Evolutionary conservation across 495 filamentous ascomycete species (phyloP).

Genomic region (Coniosporium apollinis): DNA sequence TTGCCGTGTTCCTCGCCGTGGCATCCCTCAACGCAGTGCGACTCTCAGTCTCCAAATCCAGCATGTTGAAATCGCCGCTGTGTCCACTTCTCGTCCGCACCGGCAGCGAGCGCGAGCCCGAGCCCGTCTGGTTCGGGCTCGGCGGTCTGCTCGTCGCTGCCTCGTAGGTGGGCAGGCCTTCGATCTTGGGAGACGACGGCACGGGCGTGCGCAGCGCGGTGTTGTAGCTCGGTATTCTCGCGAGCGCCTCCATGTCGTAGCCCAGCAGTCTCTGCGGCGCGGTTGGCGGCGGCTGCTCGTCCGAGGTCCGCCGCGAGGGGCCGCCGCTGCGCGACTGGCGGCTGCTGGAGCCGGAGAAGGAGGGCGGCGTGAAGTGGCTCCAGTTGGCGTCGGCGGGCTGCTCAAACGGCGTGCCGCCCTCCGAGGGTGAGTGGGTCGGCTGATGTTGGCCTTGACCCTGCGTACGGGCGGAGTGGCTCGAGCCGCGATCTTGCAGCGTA

Average conservation of each 20-base stretch:
- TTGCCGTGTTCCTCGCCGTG: too few relatives aligned
- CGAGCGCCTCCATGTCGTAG: slow-evolving; percentile 19
- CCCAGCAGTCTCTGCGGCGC: too few relatives aligned
- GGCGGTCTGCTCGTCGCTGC: slow-evolving; percentile 22
- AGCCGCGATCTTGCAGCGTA: slow-evolving; percentile 14
- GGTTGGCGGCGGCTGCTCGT: slow-evolving; percentile 4
- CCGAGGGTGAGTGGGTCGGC: slow-evolving; percentile 3
- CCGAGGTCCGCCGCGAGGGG: slow-evolving; percentile 10
- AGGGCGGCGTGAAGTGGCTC: background rate
- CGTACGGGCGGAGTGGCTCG: background rate
- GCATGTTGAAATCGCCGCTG: too few relatives aligned
- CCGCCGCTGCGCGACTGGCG: slow-evolving; percentile 6
- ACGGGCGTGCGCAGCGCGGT: slow-evolving; percentile 21
- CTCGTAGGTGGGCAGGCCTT: slow-evolving; percentile 22
- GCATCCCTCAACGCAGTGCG: too few relatives aligned
- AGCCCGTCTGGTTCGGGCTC: too few relatives aligned
- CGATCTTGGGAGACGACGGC: slow-evolving; percentile 11
- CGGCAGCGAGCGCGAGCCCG: too few relatives aligned
- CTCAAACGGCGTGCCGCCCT: background rate
- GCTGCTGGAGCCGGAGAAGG: slow-evolving; percentile 8
- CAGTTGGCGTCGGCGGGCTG: background rate
- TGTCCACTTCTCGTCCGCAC: too few relatives aligned
- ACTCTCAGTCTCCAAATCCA: too few relatives aligned
- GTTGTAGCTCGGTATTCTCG: slow-evolving; percentile 24
- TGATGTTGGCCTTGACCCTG: slow-evolving; percentile 5